Evolutionary conservation across 805 yeast genomes (phyloP), one percentile per base, ranked within the genome.

Genomic region (Zygosaccharomyces siamensis): DNA sequence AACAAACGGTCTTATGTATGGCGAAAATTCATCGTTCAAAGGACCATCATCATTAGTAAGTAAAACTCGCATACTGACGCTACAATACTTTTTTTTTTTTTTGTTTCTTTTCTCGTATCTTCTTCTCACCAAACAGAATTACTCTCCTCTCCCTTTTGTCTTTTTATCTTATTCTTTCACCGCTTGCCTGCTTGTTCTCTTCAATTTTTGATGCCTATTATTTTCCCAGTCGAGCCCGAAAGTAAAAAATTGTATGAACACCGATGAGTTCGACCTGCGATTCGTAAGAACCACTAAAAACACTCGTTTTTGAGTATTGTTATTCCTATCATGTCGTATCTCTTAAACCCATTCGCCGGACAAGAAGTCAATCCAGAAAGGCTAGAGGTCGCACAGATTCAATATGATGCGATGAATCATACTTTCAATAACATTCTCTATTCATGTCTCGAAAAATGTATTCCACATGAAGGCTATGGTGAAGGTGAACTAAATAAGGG

Each of bases 11-110:
- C 86, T 85, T 48, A 93, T 76, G 68, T 90, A 93, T 2, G 97
- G 97, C 43, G 97, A 89, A 7, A 81, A 73, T 42, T 75, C 68
- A 53, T 81, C 87, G 58, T 84, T 81, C 53, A 93, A 84, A 0
- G 98, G 98, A 33, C 99, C 99, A 63, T 92, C 99, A 67, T 92
- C 99, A 67, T 92, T 92, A 8, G 97, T 92, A 37, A 93, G 58
- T 43, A 78, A 67, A 10, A 78, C 72, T 51, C 73, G 78, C 82
- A 78, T 77, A 18, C 41, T 47, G 8, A 26, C 7, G 8, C 8
- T 8, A 6, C 27, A 24, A 8, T 8, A 24, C 27, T 24, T 8
- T 8, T 24, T 24, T 24, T 8, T 24, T 24, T 24, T 3, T 24
- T 18, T 18, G 2, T 18, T 18, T 18, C 20, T 18, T 18, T 18